A percentile compares a stretch with the other conserved stretches of the same genome.
These are phyloP conservation scores for Leucoagaricus sp. DNA, from an alignment of 1,284 basidiomycete genomes.

Conservation along the genomic window DNA sequence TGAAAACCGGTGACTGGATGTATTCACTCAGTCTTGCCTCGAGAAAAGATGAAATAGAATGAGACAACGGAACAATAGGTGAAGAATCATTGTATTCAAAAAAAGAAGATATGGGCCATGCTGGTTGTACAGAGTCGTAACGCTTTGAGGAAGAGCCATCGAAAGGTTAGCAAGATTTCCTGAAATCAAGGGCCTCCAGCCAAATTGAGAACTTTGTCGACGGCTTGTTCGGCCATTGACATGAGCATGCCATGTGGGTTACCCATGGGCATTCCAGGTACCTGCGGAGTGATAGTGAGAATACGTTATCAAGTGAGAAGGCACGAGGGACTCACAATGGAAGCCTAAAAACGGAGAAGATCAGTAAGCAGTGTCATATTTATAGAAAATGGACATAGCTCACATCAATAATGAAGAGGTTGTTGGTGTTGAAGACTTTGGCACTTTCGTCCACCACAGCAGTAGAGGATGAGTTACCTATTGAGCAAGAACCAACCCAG, in stretches of 20 bases:
- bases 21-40: too few species aligned
- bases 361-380: neutral
- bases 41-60: too few species aligned
- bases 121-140: neutral
- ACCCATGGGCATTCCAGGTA: slow-evolving; percentile 47
- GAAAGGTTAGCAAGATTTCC: neutral
- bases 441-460: slow-evolving; percentile 59
- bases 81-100: too few species aligned
- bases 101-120: neutral
- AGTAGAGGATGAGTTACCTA: slow-evolving; percentile 31
- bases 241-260: slow-evolving; percentile 58
- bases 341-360: slow-evolving; percentile 26
- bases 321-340: slow-evolving; percentile 29
- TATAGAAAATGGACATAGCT: slow-evolving; percentile 21
- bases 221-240: slow-evolving; percentile 57
- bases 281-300: slow-evolving; percentile 24
- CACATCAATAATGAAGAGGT: slow-evolving; percentile 50
- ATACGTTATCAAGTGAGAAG: neutral
- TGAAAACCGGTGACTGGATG: too few species aligned
- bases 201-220: slow-evolving; percentile 53
- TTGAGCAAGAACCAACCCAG: slow-evolving; percentile 56
- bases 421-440: slow-evolving; percentile 59
- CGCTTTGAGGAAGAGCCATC: too few species aligned
- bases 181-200: slow-evolving; percentile 45
- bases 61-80: too few species aligned